Evolutionary conservation across 768 basidiomycete species (phyloP), one percentile per base, ranked within the genome.

Genomic region (Clathrus columnatus): DNA sequence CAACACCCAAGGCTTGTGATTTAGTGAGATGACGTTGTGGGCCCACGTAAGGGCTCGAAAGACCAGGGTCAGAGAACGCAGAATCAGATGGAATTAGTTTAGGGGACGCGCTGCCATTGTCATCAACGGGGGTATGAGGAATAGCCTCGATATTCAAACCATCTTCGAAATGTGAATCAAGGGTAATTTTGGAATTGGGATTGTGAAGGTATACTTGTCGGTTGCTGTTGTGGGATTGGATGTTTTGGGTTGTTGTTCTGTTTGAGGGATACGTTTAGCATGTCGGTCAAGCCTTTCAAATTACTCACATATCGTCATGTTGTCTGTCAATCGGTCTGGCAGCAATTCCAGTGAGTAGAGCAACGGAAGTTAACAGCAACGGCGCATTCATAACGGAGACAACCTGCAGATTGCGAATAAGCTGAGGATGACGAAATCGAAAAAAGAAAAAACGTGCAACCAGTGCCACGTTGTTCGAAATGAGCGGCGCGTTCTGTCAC

Each of bases 361-460:
- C 54, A 20, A 36, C 54, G 16, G 54, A 55, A 3, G 54, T 48
- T 17, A 55, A 21, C 17, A 48, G 17, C 28, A 55, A 27, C 17
- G 54, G 54, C 11, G 54, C 48, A 32, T 55, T 55, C 54, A 55
- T 55, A 45, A 36, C n/a, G 14, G n/a, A 36, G n/a, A 14, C 36
- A 36, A 11, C 4, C 36, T 14, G 7, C 14, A 36, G 36, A 36
- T n/a, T 11, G n/a, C n/a, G 36, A 36, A 11, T 11, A 36, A 36
- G 36, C 36, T n/a, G 36, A n/a, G n/a, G n/a, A 36, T n/a, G 36
- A 7, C 63, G 65, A 60, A 64, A 62, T 49, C 61, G 61, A 36
- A 42, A 69, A 69, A 44, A 71, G 52, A 62, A 60, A 20, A 67
- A 57, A 26, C 67, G 11, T 36, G 36, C 36, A 36, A n/a, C 36